Evolutionary conservation across 2,329 filamentous ascomycete species (phyloP).

Genomic region (Thielaviopsis punctulata): DNA sequence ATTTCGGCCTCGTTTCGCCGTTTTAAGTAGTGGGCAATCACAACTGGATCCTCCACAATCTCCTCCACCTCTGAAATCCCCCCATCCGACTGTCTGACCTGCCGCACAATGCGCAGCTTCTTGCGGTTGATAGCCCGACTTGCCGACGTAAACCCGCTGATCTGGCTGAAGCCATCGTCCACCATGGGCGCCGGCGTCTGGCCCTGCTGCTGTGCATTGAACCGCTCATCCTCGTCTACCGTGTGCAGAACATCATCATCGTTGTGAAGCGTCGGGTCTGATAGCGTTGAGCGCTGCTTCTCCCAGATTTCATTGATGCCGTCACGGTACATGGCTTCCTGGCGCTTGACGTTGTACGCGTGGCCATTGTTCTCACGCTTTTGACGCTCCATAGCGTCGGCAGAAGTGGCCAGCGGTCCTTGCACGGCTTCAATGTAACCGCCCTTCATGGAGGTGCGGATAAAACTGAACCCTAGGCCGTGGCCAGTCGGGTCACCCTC

Average conservation of each 20-base stretch:
- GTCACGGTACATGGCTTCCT: constrained; percentile 81
- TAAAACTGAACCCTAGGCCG: constrained; percentile 89
- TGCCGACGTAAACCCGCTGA: constrained; percentile 48
- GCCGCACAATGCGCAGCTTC: constrained; percentile 54
- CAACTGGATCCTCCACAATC: constrained; percentile 60
- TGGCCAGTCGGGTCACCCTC: constrained; percentile 88
- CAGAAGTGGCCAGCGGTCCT: constrained; percentile 46
- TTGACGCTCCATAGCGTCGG: constrained; percentile 75
- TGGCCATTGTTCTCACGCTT: constrained; percentile 83
- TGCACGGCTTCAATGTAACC: constrained; percentile 73
- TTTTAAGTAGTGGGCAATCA: constrained; percentile 79
- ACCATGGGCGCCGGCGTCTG: constrained; percentile 42
- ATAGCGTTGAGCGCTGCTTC: constrained; percentile 63
- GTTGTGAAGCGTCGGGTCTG: constrained; percentile 51
- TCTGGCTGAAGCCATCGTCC: constrained; percentile 69
- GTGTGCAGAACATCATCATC: constrained; percentile 41
- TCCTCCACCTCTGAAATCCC: constrained; percentile 47
- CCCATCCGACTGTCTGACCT: constrained; percentile 26
- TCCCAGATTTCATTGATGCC: constrained; percentile 89
- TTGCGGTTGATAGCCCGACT: constrained; percentile 49
- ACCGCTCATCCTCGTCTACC: constrained; percentile 47
- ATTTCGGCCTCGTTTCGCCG: constrained; percentile 54
- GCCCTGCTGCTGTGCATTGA: constrained; percentile 49
- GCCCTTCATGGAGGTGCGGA: constrained; percentile 97
- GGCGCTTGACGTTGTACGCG: constrained; percentile 91